phyloP scores from a whole-genome alignment of 805 yeast genomes.

The Lipomyces yamanashiensis region DNA sequence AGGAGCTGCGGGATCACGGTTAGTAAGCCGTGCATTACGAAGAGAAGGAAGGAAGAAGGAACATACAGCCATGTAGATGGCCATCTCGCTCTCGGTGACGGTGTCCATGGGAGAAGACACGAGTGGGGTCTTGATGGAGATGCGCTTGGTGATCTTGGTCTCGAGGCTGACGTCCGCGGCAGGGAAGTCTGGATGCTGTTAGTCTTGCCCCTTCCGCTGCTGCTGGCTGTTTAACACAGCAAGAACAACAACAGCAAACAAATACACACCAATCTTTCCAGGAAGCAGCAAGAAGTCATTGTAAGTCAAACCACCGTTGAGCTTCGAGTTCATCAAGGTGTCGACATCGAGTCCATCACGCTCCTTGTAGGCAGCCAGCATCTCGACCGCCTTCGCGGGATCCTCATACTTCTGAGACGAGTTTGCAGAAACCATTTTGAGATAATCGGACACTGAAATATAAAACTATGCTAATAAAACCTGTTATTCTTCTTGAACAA shows the following conservation, averaged over 20 bases:
- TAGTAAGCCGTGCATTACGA: not conserved
- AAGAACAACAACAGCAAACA: not conserved
- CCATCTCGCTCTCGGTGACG: slow-evolving; percentile 97
- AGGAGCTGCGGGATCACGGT: slow-evolving; percentile 52
- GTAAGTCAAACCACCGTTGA: slow-evolving; percentile 95
- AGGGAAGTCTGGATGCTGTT: slow-evolving; percentile 60
- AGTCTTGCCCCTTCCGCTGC: not conserved
- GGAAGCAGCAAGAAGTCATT: slow-evolving; percentile 95
- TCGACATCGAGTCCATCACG: slow-evolving; percentile 86
- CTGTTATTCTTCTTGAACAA: not conserved
- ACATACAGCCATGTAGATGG: slow-evolving; percentile 85
- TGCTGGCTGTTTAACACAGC: not conserved
- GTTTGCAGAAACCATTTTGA: slow-evolving; percentile 30
- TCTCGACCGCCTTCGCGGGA: slow-evolving; percentile 59
- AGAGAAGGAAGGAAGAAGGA: no score
- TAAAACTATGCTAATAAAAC: not conserved
- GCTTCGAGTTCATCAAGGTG: slow-evolving; percentile 84
- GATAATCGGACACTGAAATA: no score
- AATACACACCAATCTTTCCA: slow-evolving; percentile 70
- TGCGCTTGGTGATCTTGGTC: slow-evolving; percentile 86
- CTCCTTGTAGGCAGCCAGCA: slow-evolving; percentile 64
- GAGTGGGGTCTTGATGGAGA: slow-evolving; percentile 89
- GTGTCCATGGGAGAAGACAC: slow-evolving; percentile 99
- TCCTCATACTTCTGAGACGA: slow-evolving; percentile 31
- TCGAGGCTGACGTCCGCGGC: slow-evolving; percentile 78